Conservation (phyloP, 1,139 yeast species). For the Geotrichum phurueaensis region DNA sequence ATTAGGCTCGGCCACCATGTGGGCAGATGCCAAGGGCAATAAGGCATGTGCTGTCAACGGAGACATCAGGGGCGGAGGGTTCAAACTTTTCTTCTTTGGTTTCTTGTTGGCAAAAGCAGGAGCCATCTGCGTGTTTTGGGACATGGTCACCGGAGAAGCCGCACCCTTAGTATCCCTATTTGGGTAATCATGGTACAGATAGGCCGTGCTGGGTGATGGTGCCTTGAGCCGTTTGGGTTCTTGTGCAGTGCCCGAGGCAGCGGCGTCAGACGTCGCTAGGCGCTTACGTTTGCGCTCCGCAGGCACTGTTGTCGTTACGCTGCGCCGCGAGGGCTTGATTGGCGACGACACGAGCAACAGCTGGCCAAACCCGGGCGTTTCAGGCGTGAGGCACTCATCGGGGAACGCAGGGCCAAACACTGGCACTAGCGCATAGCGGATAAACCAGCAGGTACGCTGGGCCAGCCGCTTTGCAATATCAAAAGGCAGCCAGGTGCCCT, state of each 20-base stretch:
- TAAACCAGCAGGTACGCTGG: slow-evolving; percentile 67
- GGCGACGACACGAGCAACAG: slow-evolving; percentile 33
- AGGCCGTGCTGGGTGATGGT: background rate
- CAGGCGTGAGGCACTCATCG: slow-evolving; percentile 58
- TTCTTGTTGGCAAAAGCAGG: background rate
- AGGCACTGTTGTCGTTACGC: background rate
- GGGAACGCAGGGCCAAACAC: slow-evolving; percentile 75
- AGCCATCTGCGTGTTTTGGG: background rate
- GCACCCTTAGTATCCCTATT: background rate
- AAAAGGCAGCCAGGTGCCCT: slow-evolving; percentile 91
- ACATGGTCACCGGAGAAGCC: background rate
- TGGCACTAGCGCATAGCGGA: slow-evolving; percentile 72
- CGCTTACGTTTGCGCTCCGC: background rate
- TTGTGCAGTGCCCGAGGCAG: background rate
- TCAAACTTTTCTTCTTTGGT: background rate
- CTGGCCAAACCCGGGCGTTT: slow-evolving; percentile 64
- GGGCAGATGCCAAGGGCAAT: background rate
- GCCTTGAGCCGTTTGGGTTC: background rate
- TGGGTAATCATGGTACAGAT: background rate
- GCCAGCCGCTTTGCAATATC: slow-evolving; percentile 65
- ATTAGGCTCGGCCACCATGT: background rate
- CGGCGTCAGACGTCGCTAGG: background rate
- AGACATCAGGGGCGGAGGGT: background rate
- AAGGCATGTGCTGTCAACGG: background rate
- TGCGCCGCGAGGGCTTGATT: slow-evolving; percentile 6